Conservation (phyloP, 2,329 filamentous ascomycete genomes). For the Pseudocercospora ulei region DNA sequence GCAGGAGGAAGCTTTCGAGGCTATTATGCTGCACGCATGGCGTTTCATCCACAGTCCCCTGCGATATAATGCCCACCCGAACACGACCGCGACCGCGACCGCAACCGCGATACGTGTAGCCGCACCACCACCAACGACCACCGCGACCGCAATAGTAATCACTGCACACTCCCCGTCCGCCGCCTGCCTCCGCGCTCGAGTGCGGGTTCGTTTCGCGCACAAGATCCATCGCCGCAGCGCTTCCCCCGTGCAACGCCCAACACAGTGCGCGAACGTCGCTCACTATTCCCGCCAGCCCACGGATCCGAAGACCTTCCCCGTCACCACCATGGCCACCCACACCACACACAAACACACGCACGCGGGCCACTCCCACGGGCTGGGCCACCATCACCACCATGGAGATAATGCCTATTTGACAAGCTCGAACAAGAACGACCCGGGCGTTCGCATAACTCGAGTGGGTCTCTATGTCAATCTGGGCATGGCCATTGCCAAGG, state of each 20-base stretch:
- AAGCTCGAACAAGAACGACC: conserved; percentile 77
- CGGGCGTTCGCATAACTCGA: conserved; percentile 84
- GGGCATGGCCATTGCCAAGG: conserved; percentile 88
- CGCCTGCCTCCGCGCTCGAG: conserved; percentile 3
- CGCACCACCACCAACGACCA: conserved; percentile 1
- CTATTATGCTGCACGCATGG: conserved; percentile 7
- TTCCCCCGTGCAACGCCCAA: conserved; percentile 7
- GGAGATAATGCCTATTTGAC: conserved; percentile 78
- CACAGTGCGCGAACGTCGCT: conserved; percentile 33
- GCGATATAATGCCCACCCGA: not conserved
- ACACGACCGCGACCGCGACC: too few relatives aligned
- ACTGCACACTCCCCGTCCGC: conserved; percentile 2
- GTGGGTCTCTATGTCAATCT: conserved; percentile 84
- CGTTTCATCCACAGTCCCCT: conserved; percentile 4
- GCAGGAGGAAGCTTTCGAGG: not conserved
- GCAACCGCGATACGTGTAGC: conserved; percentile 1
- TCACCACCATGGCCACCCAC: conserved; percentile 17
- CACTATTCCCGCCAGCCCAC: conserved; percentile 23
- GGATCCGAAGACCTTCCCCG: conserved; percentile 8
- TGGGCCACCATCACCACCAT: conserved; percentile 56
- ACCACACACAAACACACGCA: conserved; percentile 29
- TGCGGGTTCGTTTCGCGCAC: conserved; percentile 3
- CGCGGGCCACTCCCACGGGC: conserved; percentile 35
- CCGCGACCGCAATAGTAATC: conserved; percentile 2
- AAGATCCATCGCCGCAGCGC: conserved; percentile 16